Base-by-base conservation (phyloP, 495 filamentous ascomycete species). In the Sporormia fimetaria region DNA sequence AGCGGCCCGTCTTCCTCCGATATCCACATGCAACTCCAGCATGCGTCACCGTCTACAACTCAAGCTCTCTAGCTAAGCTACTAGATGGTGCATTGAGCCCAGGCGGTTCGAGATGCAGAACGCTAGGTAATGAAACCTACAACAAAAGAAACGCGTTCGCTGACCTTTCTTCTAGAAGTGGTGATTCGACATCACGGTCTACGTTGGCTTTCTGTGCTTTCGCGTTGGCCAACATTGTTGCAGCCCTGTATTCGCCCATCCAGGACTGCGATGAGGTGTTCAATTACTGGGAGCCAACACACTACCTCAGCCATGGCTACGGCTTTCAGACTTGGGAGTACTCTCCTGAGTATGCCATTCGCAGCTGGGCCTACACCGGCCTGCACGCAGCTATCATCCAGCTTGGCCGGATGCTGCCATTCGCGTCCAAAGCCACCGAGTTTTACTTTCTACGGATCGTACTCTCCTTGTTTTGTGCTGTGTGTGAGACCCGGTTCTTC, bases 261-360 rank as follows among this genome's bases (percentile, higher is more conserved):
- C 88, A 94, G 54, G 92, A 99, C 61, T 99, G 92, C 56, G 92
- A 99, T 57, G 92, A 99, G 65, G 86, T 88, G 3, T 99, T 93
- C 69, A 99, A 99, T 55, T 99, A 92, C 65, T 99, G 92, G 92
- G 92, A 99, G 54, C 90, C 92, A 1, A 76, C 86, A 0, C 92
- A 99, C 62, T 99, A 95, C 59, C 73, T 99, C 21, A 76, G 74
- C 44, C 86, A 94, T 67, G 83, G 84, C 55, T 87, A 88, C 56
- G 92, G 92, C 21, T 65, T 96, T 23, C 84, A 99, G 63, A 99
- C 92, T 11, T 99, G 92, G 92, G 92, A 99, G 59, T 99, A 96
- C 63, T 94, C 88, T 0, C 92, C 92, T 1, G 80, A 87, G 33
- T 96, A 84, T 59, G 83, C 84, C 21, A 94, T 99, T 53, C 80